Evolutionary conservation across 176 grass and related monocot species (phyloP).

Genomic region (Ensete glaucum): DNA sequence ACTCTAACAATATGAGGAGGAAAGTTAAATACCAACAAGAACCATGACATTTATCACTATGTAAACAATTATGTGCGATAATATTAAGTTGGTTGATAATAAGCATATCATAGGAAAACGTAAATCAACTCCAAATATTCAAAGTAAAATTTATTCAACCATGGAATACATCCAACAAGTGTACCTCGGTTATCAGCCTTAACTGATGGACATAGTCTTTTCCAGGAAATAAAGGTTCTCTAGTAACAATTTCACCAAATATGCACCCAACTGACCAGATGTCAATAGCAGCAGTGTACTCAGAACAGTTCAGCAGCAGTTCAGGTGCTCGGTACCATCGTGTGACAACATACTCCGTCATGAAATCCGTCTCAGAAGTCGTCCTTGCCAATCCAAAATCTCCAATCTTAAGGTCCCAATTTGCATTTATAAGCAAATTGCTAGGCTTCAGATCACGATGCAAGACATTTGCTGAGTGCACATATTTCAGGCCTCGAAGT

Average conservation of each 20-base stretch:
- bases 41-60: too few species aligned
- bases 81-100: too few species aligned
- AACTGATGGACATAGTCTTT: conserved; percentile 20
- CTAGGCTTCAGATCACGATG: conserved; percentile 20
- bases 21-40: too few species aligned
- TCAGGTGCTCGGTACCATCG: conserved; percentile 18
- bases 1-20: too few species aligned
- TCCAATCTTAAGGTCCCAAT: conserved; percentile 16
- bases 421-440: conserved; percentile 16
- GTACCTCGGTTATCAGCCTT: conserved; percentile 17
- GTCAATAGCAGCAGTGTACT: conserved; percentile 18
- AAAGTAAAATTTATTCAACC: background rate
- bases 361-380: conserved; percentile 18
- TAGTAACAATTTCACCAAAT: conserved; percentile 9
- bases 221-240: conserved; percentile 16
- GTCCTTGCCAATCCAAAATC: conserved; percentile 18
- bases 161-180: background rate
- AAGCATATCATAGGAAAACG: too few species aligned
- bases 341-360: conserved; percentile 15
- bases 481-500: conserved; percentile 15
- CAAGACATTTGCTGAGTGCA: conserved; percentile 15
- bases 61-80: too few species aligned
- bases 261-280: conserved; percentile 20
- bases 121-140: background rate
- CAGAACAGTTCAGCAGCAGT: conserved; percentile 17